Evolutionary conservation across 129 eudicot species (phyloP).

Genomic region (Centrapalus pauciflorus): DNA sequence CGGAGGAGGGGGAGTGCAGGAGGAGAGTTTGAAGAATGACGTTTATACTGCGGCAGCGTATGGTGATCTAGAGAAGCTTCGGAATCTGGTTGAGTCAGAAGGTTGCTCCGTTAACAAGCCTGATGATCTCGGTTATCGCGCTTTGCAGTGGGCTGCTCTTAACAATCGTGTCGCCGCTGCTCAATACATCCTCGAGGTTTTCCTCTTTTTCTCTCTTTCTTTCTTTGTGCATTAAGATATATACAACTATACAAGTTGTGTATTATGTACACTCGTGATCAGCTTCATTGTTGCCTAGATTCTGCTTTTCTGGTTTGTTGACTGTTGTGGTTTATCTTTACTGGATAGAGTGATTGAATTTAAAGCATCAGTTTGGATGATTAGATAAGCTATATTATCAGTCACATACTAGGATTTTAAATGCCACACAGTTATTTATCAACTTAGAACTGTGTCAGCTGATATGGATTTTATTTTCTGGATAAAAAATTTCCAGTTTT

Average conservation of each 20-base stretch:
- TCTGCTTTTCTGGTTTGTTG: neutral
- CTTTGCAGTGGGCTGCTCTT: constrained; percentile 99
- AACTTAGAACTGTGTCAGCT: no score
- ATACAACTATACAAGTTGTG: neutral
- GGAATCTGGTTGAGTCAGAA: constrained; percentile 73
- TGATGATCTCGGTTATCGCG: constrained; percentile 76
- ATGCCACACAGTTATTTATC: neutral
- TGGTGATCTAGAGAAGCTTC: constrained; percentile 91
- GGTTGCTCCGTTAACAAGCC: constrained; percentile 78
- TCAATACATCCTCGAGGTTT: constrained; percentile 83
- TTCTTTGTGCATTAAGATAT: neutral
- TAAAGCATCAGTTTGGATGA: neutral
- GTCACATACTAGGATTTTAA: neutral
- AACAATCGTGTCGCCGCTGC: constrained; percentile 93
- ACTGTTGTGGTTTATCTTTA: neutral
- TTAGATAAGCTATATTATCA: neutral
- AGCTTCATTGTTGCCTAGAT: neutral
- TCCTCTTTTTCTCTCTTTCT: neutral
- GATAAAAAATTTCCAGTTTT: no score
- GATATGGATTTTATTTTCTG: no score
- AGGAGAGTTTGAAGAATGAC: constrained; percentile 74
- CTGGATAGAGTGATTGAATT: neutral
- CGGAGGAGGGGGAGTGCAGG: constrained; percentile 24
- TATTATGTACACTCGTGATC: neutral
- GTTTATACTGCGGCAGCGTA: constrained; percentile 96